Conservation (phyloP, 2,329 filamentous ascomycete species). For the Phaeophleospora eucalypticola region DNA sequence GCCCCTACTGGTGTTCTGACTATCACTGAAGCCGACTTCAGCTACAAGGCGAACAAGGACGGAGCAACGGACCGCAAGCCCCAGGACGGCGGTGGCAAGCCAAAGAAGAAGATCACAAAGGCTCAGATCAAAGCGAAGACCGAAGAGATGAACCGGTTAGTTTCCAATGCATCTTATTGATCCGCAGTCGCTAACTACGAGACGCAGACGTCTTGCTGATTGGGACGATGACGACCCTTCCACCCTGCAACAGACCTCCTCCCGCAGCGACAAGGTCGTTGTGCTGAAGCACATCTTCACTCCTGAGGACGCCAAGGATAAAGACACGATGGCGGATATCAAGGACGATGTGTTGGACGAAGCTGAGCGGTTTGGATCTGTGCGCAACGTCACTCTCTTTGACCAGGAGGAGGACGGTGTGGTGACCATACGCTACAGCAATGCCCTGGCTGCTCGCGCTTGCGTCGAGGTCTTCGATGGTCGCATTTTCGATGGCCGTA, state of each 20-base stretch:
- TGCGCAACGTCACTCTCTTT: conserved; percentile 88
- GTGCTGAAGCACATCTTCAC: conserved; percentile 94
- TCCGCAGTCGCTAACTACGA: background rate
- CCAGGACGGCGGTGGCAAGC: conserved; percentile 22
- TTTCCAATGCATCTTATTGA: conserved; percentile 2
- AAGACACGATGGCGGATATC: conserved; percentile 80
- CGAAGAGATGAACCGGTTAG: conserved; percentile 71
- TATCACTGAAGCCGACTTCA: conserved; percentile 80
- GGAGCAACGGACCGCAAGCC: conserved; percentile 37
- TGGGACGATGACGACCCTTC: conserved; percentile 85
- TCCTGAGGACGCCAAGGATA: conserved; percentile 75
- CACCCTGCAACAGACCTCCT: conserved; percentile 51
- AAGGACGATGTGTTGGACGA: conserved; percentile 92
- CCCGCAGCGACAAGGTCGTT: conserved; percentile 69
- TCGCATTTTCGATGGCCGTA: conserved; percentile 69
- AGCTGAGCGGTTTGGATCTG: conserved; percentile 76
- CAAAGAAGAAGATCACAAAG: conserved; percentile 41
- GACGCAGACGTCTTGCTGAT: conserved; percentile 73
- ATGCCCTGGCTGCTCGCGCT: conserved; percentile 63
- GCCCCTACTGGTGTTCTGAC: conserved; percentile 35
- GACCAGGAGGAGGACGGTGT: conserved; percentile 82
- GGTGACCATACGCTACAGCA: conserved; percentile 76
- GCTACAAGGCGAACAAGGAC: conserved; percentile 85
- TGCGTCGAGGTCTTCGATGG: conserved; percentile 72
- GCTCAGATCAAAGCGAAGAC: conserved; percentile 83